Conservation (phyloP, 371 early-diverging fungal species). For the Blastocladiella emersonii region DNA sequence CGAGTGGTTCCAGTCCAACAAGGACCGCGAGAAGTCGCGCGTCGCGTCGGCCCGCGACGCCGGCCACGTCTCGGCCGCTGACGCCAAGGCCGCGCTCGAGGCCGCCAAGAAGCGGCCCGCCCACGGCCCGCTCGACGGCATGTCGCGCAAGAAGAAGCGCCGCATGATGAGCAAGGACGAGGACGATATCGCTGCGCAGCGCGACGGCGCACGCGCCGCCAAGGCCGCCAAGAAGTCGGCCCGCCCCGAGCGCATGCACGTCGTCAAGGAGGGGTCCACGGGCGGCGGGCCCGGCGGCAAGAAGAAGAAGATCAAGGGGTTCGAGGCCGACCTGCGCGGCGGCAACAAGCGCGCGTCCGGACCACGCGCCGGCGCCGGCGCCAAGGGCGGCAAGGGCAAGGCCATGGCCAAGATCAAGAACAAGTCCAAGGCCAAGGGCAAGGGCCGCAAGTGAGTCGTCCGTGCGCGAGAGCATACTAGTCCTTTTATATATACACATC, state of each 20-base stretch:
- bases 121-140: conserved; percentile 22
- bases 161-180: conserved; percentile 41
- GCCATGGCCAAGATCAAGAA: conserved; percentile 10
- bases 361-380: conserved; percentile 6
- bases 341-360: conserved; percentile 14
- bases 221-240: conserved; percentile 17
- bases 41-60: neutral
- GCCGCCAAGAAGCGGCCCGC: neutral
- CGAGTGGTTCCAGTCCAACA: conserved; percentile 79
- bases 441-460: neutral
- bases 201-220: neutral
- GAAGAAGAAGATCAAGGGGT: conserved; percentile 22
- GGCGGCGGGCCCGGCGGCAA: conserved; percentile 7
- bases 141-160: conserved; percentile 50
- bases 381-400: conserved; percentile 2
- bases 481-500: neutral
- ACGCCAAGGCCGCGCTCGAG: conserved; percentile 18
- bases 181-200: conserved; percentile 15
- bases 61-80: conserved; percentile 6
- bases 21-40: conserved; percentile 9
- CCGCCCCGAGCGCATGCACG: neutral
- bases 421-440: neutral
- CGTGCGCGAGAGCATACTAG: no score
- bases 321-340: conserved; percentile 23
- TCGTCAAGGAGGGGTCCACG: conserved; percentile 1